Conservation (phyloP, 768 basidiomycete species). For the Pleurotus ostreatus region DNA sequence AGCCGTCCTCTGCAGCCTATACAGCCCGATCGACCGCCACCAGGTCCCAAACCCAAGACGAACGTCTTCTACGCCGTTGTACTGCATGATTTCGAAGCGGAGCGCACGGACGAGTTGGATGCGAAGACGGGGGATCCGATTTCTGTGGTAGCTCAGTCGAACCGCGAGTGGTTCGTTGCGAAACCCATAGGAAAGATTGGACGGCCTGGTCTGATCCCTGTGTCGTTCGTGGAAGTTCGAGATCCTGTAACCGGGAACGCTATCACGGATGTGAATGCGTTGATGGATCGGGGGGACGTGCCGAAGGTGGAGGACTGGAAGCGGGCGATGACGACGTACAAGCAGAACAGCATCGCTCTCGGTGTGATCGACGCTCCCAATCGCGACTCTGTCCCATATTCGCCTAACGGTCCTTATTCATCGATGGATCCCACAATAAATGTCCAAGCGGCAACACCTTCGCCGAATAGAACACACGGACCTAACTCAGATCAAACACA, state of each 20-base stretch:
- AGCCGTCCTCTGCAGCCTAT: constrained; percentile 17
- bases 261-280: constrained; percentile 65
- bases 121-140: constrained; percentile 92
- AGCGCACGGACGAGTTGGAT: constrained; percentile 93
- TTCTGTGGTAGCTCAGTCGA: constrained; percentile 98
- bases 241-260: constrained; percentile 85
- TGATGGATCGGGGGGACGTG: constrained; percentile 85
- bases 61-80: constrained; percentile 93
- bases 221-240: constrained; percentile 94
- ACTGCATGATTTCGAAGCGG: constrained; percentile 92
- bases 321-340: constrained; percentile 90
- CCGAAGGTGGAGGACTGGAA: constrained; percentile 99
- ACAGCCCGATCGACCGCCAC: constrained; percentile 15
- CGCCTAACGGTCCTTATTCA: constrained; percentile 13
- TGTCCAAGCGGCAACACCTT: constrained; percentile 19
- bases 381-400: constrained; percentile 32
- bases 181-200: constrained; percentile 96
- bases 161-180: constrained; percentile 99
- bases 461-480: constrained; percentile 21
- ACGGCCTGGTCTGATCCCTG: constrained; percentile 94
- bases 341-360: constrained; percentile 91
- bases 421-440: constrained; percentile 16
- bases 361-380: constrained; percentile 71
- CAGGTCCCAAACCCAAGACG: constrained; percentile 34
- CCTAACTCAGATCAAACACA: constrained; percentile 12